Percentiles rank a stretch among this genome's conserved stretches.
phyloP scores from a whole-genome alignment of 257 asterid genomes.

The Ehretia macrophylla region DNA sequence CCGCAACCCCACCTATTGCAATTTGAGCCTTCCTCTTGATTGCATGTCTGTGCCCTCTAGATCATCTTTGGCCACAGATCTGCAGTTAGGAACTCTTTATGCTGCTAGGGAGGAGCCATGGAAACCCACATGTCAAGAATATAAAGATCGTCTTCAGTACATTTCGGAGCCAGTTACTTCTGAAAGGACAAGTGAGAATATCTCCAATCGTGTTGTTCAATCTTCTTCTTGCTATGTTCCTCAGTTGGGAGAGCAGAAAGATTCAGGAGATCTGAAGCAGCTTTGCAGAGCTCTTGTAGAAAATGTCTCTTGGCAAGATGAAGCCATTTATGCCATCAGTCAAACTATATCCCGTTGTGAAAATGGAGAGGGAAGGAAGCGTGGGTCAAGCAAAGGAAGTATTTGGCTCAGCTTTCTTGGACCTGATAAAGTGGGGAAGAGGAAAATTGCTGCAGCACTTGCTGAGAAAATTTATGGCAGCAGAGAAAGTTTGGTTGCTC shows the following conservation, averaged over 20 bases:
- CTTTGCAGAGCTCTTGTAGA: constrained; percentile 58
- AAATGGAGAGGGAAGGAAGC: constrained; percentile 39
- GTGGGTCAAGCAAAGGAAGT: constrained; percentile 48
- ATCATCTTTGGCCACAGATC: constrained; percentile 61
- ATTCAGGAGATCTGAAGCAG: constrained; percentile 41
- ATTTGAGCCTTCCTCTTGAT: constrained; percentile 21
- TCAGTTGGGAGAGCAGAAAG: constrained; percentile 30
- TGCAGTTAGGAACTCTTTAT: constrained; percentile 68
- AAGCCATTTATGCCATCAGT: constrained; percentile 58
- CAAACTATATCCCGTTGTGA: constrained; percentile 47
- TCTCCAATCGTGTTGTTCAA: constrained; percentile 28
- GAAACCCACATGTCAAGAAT: constrained; percentile 29
- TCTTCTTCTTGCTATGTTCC: constrained; percentile 35
- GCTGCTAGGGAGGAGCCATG: constrained; percentile 30
- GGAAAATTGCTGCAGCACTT: constrained; percentile 58
- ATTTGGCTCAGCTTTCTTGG: constrained; percentile 82
- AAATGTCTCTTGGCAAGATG: constrained; percentile 71
- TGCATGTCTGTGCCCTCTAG: constrained; percentile 23
- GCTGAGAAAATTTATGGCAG: constrained; percentile 65
- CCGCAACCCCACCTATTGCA: constrained; percentile 17
- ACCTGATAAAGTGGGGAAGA: constrained; percentile 82
- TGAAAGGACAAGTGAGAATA: constrained; percentile 33
- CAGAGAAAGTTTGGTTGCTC: constrained; percentile 36
- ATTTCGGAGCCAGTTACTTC: constrained; percentile 36
- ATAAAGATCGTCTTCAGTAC: constrained; percentile 17